A percentile compares a stretch with the other conserved stretches of the same genome.
Conservation (phyloP, 495 filamentous ascomycete species). For the Xylaria grammica region DNA sequence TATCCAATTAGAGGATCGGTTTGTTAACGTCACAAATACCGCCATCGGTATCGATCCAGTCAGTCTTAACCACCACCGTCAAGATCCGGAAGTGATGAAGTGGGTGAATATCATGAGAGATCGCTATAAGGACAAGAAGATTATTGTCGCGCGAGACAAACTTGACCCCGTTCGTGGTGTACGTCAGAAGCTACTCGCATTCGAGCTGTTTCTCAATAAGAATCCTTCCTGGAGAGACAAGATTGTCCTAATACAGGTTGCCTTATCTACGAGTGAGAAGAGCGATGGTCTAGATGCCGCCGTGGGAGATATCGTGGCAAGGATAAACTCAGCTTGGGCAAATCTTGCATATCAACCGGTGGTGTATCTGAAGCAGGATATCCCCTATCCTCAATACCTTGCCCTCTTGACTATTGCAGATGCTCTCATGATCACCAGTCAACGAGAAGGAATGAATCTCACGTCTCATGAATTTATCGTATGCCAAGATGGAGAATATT, state of each 20-base stretch:
- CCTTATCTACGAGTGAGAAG: constrained; percentile 78
- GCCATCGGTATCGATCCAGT: constrained; percentile 86
- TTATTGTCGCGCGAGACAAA: constrained; percentile 92
- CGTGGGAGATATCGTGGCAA: constrained; percentile 88
- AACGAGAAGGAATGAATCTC: constrained; percentile 95
- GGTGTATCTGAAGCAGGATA: constrained; percentile 94
- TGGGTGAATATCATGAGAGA: constrained; percentile 82
- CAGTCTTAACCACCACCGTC: constrained; percentile 72
- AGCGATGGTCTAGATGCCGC: constrained; percentile 83
- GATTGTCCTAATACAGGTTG: constrained; percentile 90
- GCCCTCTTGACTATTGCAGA: constrained; percentile 87
- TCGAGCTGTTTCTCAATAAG: constrained; percentile 91
- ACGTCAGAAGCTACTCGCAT: constrained; percentile 87
- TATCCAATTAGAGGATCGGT: constrained; percentile 87
- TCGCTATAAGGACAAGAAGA: constrained; percentile 79
- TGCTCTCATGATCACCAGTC: constrained; percentile 87
- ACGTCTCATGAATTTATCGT: constrained; percentile 91
- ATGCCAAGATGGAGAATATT: constrained; percentile 84
- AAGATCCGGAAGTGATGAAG: constrained; percentile 69
- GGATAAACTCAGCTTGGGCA: constrained; percentile 86
- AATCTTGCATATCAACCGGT: constrained; percentile 88
- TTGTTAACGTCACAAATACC: constrained; percentile 79
- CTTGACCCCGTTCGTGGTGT: constrained; percentile 90
- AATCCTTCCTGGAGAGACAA: constrained; percentile 87
- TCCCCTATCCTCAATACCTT: constrained; percentile 87